Evolutionary conservation across 2,329 filamentous ascomycete genomes (phyloP).

Genomic region (Nothophoma quercina): DNA sequence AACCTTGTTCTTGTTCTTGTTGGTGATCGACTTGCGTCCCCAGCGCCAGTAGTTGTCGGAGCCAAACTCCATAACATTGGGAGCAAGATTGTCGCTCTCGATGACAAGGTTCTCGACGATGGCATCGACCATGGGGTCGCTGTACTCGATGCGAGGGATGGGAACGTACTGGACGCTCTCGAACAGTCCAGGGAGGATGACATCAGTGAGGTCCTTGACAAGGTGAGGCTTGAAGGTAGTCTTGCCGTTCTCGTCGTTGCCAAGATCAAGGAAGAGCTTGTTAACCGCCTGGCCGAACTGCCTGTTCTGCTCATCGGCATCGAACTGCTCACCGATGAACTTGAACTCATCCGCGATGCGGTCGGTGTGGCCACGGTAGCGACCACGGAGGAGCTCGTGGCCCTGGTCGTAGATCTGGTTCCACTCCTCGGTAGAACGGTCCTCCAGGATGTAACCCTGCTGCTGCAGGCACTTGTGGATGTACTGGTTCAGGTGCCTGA

Average conservation of each 20-base stretch:
- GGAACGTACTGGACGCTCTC: conserved; percentile 90
- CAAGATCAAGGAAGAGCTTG: conserved; percentile 90
- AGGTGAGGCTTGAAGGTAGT: conserved; percentile 91
- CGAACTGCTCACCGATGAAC: conserved; percentile 88
- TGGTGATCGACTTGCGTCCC: conserved; percentile 87
- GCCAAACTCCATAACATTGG: conserved; percentile 86
- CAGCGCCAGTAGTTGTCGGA: conserved; percentile 95
- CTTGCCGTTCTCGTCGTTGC: conserved; percentile 84
- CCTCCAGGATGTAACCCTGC: conserved; percentile 89
- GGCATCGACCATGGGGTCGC: conserved; percentile 82
- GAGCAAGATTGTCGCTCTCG: conserved; percentile 95
- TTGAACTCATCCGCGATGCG: conserved; percentile 88
- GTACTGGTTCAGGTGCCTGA: conserved; percentile 78
- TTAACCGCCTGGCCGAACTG: conserved; percentile 77
- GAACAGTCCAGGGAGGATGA: conserved; percentile 83
- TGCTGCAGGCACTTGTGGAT: conserved; percentile 84
- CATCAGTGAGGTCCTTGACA: conserved; percentile 83
- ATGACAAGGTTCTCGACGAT: conserved; percentile 94
- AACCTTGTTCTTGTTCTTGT: conserved; percentile 82
- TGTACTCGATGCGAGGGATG: conserved; percentile 92
- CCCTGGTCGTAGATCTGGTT: conserved; percentile 85
- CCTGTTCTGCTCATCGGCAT: conserved; percentile 85
- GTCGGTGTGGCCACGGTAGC: conserved; percentile 86
- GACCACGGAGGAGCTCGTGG: conserved; percentile 83
- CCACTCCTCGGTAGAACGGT: conserved; percentile 81